Base-by-base conservation (phyloP, 2,329 filamentous ascomycete species). In the Cordyceps fumosorosea region DNA sequence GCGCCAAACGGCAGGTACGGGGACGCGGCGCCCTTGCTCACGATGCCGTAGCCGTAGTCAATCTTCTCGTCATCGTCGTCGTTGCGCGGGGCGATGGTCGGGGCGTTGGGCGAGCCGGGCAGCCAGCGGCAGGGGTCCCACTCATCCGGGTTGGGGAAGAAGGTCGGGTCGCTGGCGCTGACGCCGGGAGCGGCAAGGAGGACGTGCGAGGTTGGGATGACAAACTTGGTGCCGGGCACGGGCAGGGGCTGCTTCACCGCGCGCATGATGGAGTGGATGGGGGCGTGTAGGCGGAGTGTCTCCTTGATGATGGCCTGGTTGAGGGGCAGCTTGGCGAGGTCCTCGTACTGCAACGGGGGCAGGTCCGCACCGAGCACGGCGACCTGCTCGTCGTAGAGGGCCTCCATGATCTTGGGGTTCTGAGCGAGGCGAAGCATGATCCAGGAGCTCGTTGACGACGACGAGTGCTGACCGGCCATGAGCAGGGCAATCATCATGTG, bases 41-140 rank as follows among this genome's bases (percentile, higher is more conserved):
- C 89, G 56, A 96, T 80, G 65, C 93, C 93, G 75, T 96, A 97
- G 40, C 93, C 93, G 73, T 97, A 97, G 74, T 97, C 93, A 64
- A 93, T 84, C 77, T 91, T 91, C 77, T 89, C 89, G 70, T 88
- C 84, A 67, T 86, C 84, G 40, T 83, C 82, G 44, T 42, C 40
- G 40, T 82, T 80, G 62, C 73, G 75, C 64, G 76, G 74, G 24
- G 71, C 66, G 24, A 83, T 72, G 62, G 67, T 80, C 57, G 80
- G 82, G 29, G 78, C 83, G 65, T 82, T 81, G 60, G 80, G 78
- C 48, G 84, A 84, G 62, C 83, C 85, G 65, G 84, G 81, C 68
- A 91, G 86, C 93, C 93, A 98, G 62, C 93, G 88, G 77, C 95
- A 91, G 56, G 93, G 93, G 72, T 97, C 89, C 93, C 93, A 98